Evolutionary conservation across 2,329 filamentous ascomycete genomes (phyloP).

Genomic region (Cladophialophora psammophila): DNA sequence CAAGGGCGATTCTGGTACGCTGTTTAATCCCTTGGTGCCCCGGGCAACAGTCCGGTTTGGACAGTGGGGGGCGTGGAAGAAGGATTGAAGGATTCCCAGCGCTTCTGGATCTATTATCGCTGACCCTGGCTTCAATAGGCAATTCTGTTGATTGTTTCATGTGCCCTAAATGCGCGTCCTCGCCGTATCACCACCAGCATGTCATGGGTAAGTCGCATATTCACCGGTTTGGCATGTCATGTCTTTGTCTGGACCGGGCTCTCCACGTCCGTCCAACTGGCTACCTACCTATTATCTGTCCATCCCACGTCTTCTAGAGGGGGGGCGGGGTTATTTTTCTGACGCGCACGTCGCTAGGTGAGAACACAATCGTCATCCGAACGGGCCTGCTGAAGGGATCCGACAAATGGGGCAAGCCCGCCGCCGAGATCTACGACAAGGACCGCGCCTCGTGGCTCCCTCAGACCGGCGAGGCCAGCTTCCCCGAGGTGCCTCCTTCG

Average conservation of each 20-base stretch:
- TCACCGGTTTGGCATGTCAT: background rate
- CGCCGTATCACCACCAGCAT: slow-evolving; percentile 64
- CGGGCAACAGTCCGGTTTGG: too few species aligned
- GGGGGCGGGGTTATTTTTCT: background rate
- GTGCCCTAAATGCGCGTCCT: slow-evolving; percentile 63
- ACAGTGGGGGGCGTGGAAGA: background rate
- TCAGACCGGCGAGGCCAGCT: slow-evolving; percentile 38
- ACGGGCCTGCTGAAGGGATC: slow-evolving; percentile 59
- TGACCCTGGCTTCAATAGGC: slow-evolving; percentile 45
- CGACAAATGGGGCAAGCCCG: slow-evolving; percentile 56
- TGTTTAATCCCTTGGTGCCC: background rate
- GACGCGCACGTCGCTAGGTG: slow-evolving; percentile 27
- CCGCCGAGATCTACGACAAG: slow-evolving; percentile 64
- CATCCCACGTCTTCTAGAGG: too few species aligned
- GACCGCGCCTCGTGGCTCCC: slow-evolving; percentile 60
- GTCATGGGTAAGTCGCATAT: slow-evolving; percentile 50
- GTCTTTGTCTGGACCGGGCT: background rate
- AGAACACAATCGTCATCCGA: slow-evolving; percentile 60
- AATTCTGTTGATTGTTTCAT: slow-evolving; percentile 65
- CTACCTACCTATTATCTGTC: too few species aligned
- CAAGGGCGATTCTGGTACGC: slow-evolving; percentile 61
- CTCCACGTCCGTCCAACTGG: too few species aligned
- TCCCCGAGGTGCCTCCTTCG: slow-evolving; percentile 31
- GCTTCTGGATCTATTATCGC: background rate
- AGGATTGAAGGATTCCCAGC: background rate